phyloP scores from a whole-genome alignment of 106 monocot genomes.

The Acorus calamus region DNA sequence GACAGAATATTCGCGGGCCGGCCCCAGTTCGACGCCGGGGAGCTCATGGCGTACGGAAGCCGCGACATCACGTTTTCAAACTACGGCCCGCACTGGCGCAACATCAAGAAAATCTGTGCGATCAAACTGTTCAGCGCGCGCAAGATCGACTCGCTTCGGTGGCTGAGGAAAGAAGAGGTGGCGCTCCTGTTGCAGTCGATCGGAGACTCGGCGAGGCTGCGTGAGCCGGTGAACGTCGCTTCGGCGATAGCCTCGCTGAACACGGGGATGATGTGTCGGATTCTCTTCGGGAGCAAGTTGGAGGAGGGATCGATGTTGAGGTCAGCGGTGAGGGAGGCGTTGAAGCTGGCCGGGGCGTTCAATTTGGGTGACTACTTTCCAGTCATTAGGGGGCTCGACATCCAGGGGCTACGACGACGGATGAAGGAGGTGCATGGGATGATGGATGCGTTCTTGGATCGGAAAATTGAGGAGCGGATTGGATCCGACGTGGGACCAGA shows the following conservation, averaged over 20 bases:
- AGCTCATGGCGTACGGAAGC: slow-evolving; percentile 29
- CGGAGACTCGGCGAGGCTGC: neutral
- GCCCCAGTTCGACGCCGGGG: slow-evolving; percentile 39
- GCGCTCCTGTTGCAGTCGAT: slow-evolving; percentile 18
- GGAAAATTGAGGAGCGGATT: slow-evolving; percentile 52
- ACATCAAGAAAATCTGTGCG: slow-evolving; percentile 30
- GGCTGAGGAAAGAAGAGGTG: slow-evolving; percentile 36
- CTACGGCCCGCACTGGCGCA: slow-evolving; percentile 43
- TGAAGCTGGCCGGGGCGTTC: slow-evolving; percentile 49
- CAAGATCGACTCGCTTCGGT: slow-evolving; percentile 17
- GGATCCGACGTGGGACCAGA: neutral
- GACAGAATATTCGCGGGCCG: slow-evolving; percentile 37
- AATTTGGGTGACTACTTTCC: slow-evolving; percentile 62
- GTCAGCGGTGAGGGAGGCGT: slow-evolving; percentile 55
- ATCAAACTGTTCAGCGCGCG: slow-evolving; percentile 30
- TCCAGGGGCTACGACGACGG: slow-evolving; percentile 61
- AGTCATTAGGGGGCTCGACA: slow-evolving; percentile 37
- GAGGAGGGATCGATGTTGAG: slow-evolving; percentile 1
- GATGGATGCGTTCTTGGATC: slow-evolving; percentile 61
- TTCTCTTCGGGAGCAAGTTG: slow-evolving; percentile 52
- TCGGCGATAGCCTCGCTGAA: slow-evolving; percentile 43
- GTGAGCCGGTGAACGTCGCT: slow-evolving; percentile 5
- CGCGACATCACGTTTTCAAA: slow-evolving; percentile 23
- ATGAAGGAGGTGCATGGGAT: slow-evolving; percentile 65
- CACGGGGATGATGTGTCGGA: slow-evolving; percentile 52